Evolutionary conservation across 768 basidiomycete genomes (phyloP).

Genomic region (Xanthoconium purpureum): DNA sequence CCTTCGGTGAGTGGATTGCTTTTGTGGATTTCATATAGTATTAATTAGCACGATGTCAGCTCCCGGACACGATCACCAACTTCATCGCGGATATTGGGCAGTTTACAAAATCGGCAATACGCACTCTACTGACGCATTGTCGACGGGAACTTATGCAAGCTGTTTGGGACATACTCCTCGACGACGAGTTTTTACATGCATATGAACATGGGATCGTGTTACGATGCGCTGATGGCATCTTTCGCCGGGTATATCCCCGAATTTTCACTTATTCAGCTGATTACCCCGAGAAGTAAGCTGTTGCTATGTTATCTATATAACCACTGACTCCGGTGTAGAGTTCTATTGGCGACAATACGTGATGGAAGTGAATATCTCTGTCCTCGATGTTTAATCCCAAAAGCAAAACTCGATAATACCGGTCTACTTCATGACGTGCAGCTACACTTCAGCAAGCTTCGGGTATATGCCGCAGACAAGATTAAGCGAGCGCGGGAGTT

Average conservation of each 20-base stretch:
- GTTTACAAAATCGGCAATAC: not conserved
- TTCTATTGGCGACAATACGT: not conserved
- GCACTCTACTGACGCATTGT: not conserved
- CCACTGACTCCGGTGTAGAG: not conserved
- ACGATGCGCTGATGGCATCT: not conserved
- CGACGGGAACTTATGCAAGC: not conserved
- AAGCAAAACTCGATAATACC: not conserved
- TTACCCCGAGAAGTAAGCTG: too few relatives aligned
- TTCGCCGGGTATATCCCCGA: not conserved
- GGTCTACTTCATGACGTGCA: conserved; percentile 14
- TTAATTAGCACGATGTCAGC: not conserved
- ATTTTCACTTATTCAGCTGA: too few relatives aligned
- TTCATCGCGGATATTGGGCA: not conserved
- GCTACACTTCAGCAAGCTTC: not conserved
- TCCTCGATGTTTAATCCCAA: not conserved
- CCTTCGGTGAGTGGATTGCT: not conserved
- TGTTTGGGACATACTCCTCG: not conserved
- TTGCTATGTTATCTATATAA: too few relatives aligned
- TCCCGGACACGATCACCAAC: not conserved
- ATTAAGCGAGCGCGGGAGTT: not conserved
- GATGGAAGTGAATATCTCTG: not conserved
- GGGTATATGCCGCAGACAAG: not conserved
- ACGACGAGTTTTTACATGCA: not conserved
- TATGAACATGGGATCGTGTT: not conserved
- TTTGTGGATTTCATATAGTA: not conserved